Percentiles rank a stretch among this genome's conserved stretches.
phyloP scores from a whole-genome alignment of 176 grass and related monocot species.

The Oryza rufipogon region DNA sequence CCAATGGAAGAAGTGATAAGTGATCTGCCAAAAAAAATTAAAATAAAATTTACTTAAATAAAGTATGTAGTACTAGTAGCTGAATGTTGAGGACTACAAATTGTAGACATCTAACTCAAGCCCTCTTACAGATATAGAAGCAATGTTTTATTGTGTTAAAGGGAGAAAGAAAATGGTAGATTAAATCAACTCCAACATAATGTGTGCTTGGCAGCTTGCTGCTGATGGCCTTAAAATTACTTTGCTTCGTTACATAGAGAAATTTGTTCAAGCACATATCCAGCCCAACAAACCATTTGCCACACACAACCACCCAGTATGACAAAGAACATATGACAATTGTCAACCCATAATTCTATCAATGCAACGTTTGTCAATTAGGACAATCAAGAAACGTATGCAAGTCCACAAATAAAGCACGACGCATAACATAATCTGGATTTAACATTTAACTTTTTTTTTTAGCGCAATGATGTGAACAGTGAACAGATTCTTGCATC shows the following conservation, averaged over 20 bases:
- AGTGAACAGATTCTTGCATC: neutral
- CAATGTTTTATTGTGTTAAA: neutral
- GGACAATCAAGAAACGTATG: neutral
- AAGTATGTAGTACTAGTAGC: neutral
- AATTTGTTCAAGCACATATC: neutral
- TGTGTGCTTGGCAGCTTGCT: neutral
- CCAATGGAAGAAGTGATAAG: slow-evolving; percentile 70
- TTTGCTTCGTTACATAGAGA: neutral
- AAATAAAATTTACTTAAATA: neutral
- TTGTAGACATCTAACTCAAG: neutral
- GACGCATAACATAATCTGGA: neutral
- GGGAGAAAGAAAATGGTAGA: neutral
- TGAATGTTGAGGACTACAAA: neutral
- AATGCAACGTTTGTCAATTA: neutral
- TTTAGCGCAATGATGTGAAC: neutral
- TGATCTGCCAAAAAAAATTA: slow-evolving; percentile 42
- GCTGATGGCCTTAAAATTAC: slow-evolving; percentile 11
- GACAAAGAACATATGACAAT: neutral
- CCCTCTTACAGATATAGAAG: neutral
- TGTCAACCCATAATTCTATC: neutral
- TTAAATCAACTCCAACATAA: neutral
- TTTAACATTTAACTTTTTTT: neutral
- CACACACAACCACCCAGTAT: neutral
- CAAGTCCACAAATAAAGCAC: neutral
- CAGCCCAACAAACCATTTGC: neutral